A percentile compares a stretch with the other conserved stretches of the same genome.
Conservation (phyloP, 257 asterid species). For the Solanum infundibuliforme region DNA sequence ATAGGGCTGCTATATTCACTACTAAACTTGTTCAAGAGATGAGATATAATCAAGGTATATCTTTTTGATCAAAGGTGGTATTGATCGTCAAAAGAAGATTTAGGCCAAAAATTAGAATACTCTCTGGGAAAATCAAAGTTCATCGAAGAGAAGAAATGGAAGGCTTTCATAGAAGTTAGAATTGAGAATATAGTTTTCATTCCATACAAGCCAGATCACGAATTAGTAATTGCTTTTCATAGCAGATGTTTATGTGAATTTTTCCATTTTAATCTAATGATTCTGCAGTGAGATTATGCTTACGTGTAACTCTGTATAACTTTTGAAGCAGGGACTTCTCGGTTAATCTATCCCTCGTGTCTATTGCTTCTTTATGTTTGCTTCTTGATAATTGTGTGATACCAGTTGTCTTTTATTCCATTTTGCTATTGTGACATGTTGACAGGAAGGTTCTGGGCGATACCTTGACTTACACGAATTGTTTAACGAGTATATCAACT, state of each 20-base stretch:
- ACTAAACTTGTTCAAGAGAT: neutral
- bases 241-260: neutral
- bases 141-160: neutral
- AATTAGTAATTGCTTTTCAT: neutral
- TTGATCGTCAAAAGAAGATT: neutral
- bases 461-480: conserved; percentile 94
- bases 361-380: neutral
- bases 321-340: neutral
- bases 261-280: neutral
- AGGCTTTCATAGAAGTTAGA: neutral
- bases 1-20: neutral
- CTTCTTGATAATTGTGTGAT: neutral
- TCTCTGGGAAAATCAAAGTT: neutral
- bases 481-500: conserved; percentile 70
- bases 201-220: neutral
- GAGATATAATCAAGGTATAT: neutral
- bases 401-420: neutral
- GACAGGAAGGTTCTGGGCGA: conserved; percentile 84
- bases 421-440: neutral
- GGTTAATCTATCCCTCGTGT: neutral
- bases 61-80: neutral
- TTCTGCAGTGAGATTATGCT: neutral
- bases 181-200: neutral
- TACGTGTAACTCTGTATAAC: neutral
- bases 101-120: neutral